Conservation (phyloP, 768 basidiomycete genomes). For the Tulasnella calospora region DNA sequence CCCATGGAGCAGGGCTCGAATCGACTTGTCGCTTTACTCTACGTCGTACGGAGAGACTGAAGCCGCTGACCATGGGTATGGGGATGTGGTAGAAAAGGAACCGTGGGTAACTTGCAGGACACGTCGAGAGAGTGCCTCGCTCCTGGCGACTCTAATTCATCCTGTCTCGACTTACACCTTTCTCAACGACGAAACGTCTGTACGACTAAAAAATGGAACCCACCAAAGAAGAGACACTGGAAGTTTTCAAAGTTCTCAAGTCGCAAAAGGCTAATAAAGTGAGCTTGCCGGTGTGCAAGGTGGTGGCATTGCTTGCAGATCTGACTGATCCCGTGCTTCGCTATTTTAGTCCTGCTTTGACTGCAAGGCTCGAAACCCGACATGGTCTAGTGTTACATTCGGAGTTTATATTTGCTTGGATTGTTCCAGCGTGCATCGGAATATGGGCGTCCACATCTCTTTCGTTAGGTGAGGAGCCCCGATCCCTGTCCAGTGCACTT, state of each 20-base stretch:
- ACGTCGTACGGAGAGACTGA: not conserved
- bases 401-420: constrained; percentile 97
- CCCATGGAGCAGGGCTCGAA: not conserved
- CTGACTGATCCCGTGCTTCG: constrained; percentile 18
- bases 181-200: not conserved
- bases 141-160: constrained; percentile 3
- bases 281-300: constrained; percentile 21
- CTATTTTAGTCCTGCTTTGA: constrained; percentile 76
- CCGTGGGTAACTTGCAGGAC: not conserved
- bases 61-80: not conserved
- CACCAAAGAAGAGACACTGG: constrained; percentile 76
- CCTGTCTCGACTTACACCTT: not conserved
- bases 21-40: not conserved
- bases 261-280: constrained; percentile 88
- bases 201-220: constrained; percentile 32
- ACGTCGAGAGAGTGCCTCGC: constrained; percentile 1
- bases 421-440: constrained; percentile 90
- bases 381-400: constrained; percentile 95
- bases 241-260: constrained; percentile 76
- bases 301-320: constrained; percentile 29
- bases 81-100: not conserved
- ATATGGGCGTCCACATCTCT: constrained; percentile 96
- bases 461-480: constrained; percentile 74
- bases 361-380: constrained; percentile 91
- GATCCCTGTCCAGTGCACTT: not conserved